phyloP scores from a whole-genome alignment of 805 yeast species.

The Ogataea saltuana region DNA sequence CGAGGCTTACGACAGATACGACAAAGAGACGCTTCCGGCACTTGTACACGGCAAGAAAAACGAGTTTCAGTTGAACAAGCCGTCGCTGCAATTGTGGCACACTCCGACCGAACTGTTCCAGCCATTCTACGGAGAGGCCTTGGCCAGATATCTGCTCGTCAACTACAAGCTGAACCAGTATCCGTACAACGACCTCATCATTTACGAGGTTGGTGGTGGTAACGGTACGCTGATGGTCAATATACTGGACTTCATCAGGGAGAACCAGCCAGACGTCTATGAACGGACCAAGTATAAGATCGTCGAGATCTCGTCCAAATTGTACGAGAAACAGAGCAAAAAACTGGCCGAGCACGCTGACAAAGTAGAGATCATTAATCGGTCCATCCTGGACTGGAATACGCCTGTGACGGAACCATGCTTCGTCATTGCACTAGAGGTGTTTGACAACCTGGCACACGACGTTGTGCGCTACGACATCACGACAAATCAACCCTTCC shows the following conservation, averaged over 20 bases:
- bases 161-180: constrained; percentile 67
- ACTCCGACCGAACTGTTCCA: constrained; percentile 86
- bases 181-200: constrained; percentile 69
- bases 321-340: constrained; percentile 57
- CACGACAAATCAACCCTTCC: constrained; percentile 63
- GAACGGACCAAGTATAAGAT: constrained; percentile 64
- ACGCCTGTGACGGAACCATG: constrained; percentile 61
- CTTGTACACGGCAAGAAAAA: constrained; percentile 22
- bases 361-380: constrained; percentile 65
- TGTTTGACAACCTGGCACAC: constrained; percentile 81
- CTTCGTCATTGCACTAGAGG: constrained; percentile 77
- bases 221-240: constrained; percentile 84
- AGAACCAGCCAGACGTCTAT: constrained; percentile 73
- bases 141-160: constrained; percentile 76
- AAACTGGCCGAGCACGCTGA: constrained; percentile 42
- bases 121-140: constrained; percentile 82
- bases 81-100: constrained; percentile 76
- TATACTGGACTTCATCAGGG: constrained; percentile 62
- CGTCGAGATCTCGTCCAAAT: constrained; percentile 66
- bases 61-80: constrained; percentile 31
- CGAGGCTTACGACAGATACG: constrained; percentile 56
- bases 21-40: constrained; percentile 31
- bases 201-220: constrained; percentile 90
- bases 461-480: constrained; percentile 78
- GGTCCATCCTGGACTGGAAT: constrained; percentile 77